Base-by-base conservation (phyloP, 1,284 basidiomycete species). In the Naganishia liquefaciens region DNA sequence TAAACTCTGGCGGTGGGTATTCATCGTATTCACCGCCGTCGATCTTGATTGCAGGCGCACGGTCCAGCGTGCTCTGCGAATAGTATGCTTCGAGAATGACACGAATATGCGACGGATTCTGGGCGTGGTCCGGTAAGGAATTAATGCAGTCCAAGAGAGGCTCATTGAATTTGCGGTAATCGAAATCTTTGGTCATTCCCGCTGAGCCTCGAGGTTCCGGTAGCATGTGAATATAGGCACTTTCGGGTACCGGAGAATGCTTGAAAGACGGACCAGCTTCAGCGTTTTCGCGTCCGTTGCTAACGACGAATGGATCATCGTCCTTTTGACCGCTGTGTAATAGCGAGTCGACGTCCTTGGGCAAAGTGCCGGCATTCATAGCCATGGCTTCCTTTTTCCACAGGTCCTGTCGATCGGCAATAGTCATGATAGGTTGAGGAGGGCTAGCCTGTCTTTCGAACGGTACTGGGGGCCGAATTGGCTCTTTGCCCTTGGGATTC, bases 21-120 rank as follows among this genome's bases (percentile, higher is more conserved):
- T 88, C 86, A 7, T 81, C 75, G 66, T 89, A 88, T 23, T 89
- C 78, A 0, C 82, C 73, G 70, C 91, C 90, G 66, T 83, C 76
- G 15, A 93, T 82, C 19, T 78, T 75, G 68, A 93, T 88, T 87
- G 86, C 50, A 82, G 73, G 0, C 84, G 86, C 70, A 90, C 89
- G 68, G 30, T 88, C 86, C 1, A 77, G 73, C 21, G 79, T 78
- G 0, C 85, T 84, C 66, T 85, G 82, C 7, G 76, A 73, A 6
- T 88, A 87, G 65, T 81, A 82, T 1, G 82, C 80, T 70, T 85
- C 81, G 60, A 88, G 86, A 0, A 88, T 76, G 11, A 54, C 47
- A 11, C 64, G 58, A n/a, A 62, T 50, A 11, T 62, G 43, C 4
- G 60, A 52, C 23, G 37, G 23, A 9, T 50, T 53, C 28, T 50